These are phyloP conservation scores for Strobilomyces dryophilus DNA, from an alignment of 768 basidiomycete species.

Conservation along the genomic window DNA sequence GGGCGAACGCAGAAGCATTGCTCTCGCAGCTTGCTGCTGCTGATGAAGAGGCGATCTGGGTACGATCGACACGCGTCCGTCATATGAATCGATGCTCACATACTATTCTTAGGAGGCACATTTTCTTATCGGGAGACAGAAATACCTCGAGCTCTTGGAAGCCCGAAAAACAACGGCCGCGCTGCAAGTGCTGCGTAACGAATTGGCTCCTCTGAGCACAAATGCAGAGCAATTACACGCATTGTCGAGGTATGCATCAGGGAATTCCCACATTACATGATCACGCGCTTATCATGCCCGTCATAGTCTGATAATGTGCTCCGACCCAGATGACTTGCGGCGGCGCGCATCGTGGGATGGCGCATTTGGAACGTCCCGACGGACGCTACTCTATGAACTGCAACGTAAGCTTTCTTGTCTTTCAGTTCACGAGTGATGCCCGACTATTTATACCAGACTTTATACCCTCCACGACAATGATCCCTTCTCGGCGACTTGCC, in stretches of 20 bases:
- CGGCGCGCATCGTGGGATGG: conserved; percentile 88
- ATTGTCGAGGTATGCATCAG: conserved; percentile 69
- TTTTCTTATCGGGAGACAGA: conserved; percentile 91
- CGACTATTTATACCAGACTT: conserved; percentile 49
- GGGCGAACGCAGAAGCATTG: conserved; percentile 72
- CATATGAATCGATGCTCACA: conserved; percentile 15
- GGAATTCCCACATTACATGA: conserved; percentile 6
- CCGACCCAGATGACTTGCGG: conserved; percentile 77
- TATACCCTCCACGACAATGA: conserved; percentile 89
- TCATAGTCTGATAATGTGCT: conserved; percentile 86
- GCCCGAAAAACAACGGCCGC: conserved; percentile 75
- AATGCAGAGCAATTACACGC: conserved; percentile 81
- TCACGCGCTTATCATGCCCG: conserved; percentile 14
- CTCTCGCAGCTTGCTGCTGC: conserved; percentile 65
- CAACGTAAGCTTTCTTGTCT: conserved; percentile 58
- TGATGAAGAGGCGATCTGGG: conserved; percentile 67
- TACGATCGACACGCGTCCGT: conserved; percentile 34
- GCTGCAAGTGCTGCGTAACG: conserved; percentile 79
- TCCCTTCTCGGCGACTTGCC: conserved; percentile 84
- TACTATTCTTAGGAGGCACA: conserved; percentile 57
- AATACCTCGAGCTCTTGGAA: conserved; percentile 92
- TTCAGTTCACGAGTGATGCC: background rate
- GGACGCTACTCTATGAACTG: conserved; percentile 67
- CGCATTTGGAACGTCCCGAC: conserved; percentile 73
- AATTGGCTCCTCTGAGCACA: conserved; percentile 77